Base-by-base conservation (phyloP, 2,329 filamentous ascomycete genomes). In the Aschersonia sp. region DNA sequence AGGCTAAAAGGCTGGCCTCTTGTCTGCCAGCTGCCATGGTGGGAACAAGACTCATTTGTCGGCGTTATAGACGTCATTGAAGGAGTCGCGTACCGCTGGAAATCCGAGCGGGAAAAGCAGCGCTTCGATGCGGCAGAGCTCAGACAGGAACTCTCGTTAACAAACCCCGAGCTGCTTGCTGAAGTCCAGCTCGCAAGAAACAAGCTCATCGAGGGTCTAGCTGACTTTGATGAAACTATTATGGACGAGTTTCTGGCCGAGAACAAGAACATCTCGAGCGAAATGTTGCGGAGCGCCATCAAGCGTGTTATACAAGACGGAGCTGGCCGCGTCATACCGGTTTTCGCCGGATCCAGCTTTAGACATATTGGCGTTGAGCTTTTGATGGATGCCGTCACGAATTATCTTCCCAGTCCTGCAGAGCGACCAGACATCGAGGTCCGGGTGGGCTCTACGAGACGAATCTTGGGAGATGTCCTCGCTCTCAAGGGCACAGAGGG, bases 21-120 rank as follows among this genome's bases (percentile, higher is more conserved):
- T 10, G 81, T 97, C 6, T 96, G 91, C 58, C 89, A 95, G 58
- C 89, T 97, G 52, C 92, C 92, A 0, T 95, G 89, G 88, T 97
- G 89, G 78, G 78, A 85, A 4, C 82, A 84, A 50, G 85, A 88
- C 5, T 74, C 77, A 5, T 84, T 97, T 55, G 77, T 82, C 30
- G 92, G 92, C 30, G 78, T 97, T 30, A 86, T 88, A 40, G 91
- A 98, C 67, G 80, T 85, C 40, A 74, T 97, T 47, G 78, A 84
- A 51, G 71, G 88, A 9, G 75, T 82, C 43, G 88, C 82, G 4
- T 75, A 95, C 51, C 73, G 79, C 50, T 97, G 91, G 82, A 64
- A 76, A 43, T 61, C 61, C 1, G 65, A 67, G 42, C 57, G 63
- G 6, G 59, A 63, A 45, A 65, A 66, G 58, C 78, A 50, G 3